Conservation (phyloP, 495 filamentous ascomycete genomes). For the Cercophora scortea region DNA sequence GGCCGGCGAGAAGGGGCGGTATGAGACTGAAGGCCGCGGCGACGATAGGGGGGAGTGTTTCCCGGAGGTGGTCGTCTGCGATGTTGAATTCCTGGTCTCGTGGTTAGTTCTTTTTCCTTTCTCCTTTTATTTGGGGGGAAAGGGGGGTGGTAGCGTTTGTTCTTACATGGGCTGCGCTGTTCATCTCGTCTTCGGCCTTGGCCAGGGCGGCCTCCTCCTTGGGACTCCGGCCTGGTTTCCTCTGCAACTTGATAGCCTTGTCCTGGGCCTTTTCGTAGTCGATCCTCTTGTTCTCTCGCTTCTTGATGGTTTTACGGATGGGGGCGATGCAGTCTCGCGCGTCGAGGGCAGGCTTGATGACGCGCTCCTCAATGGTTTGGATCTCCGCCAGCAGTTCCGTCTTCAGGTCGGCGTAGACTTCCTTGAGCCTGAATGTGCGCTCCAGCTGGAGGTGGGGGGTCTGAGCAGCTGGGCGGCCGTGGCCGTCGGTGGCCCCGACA, state of each 20-base stretch:
- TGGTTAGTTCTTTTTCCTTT: slow-evolving; percentile 3
- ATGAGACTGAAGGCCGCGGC: slow-evolving; percentile 68
- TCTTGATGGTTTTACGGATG: slow-evolving; percentile 87
- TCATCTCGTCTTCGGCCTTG: slow-evolving; percentile 73
- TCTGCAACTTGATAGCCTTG: slow-evolving; percentile 59
- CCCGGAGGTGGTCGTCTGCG: slow-evolving; percentile 74
- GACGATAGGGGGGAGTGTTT: slow-evolving; percentile 68
- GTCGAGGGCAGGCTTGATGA: slow-evolving; percentile 64
- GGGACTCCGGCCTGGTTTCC: slow-evolving; percentile 64
- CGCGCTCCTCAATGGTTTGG: slow-evolving; percentile 58
- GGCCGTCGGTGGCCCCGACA: slow-evolving; percentile 47
- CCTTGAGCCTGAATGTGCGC: slow-evolving; percentile 58
- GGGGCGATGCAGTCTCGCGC: slow-evolving; percentile 66
- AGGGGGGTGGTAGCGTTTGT: too few species aligned
- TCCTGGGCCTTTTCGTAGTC: slow-evolving; percentile 81
- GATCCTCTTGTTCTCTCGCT: slow-evolving; percentile 78
- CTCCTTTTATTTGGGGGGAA: too few species aligned
- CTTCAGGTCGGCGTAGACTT: slow-evolving; percentile 66
- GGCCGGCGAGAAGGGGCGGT: slow-evolving; percentile 63
- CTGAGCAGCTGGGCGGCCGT: slow-evolving; percentile 46
- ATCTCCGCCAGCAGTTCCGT: slow-evolving; percentile 70
- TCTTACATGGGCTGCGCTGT: slow-evolving; percentile 56
- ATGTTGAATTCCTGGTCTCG: slow-evolving; percentile 60
- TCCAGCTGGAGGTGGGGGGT: slow-evolving; percentile 60
- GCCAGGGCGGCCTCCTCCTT: slow-evolving; percentile 69